These are phyloP conservation scores for Penicillium sp. DNA, from an alignment of 2,329 filamentous ascomycete genomes.

Conservation along the genomic window DNA sequence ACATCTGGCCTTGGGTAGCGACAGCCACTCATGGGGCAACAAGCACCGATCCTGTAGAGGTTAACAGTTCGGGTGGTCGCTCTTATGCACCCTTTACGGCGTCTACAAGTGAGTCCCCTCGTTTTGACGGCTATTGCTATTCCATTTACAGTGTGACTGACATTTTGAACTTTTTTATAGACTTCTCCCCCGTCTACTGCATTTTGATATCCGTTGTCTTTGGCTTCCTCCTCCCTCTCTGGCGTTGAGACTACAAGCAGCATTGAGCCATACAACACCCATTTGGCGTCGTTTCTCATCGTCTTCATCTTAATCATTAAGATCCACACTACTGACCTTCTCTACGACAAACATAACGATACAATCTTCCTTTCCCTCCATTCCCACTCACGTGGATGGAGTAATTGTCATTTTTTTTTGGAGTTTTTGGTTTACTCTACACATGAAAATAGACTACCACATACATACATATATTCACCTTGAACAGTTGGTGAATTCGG, in stretches of 20 bases:
- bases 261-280: no score
- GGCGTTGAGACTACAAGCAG: slow-evolving; percentile 36
- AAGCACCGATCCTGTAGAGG: slow-evolving; percentile 57
- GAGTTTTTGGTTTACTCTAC: neutral
- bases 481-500: neutral
- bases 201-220: slow-evolving; percentile 43
- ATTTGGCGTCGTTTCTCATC: no score
- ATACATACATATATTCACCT: slow-evolving; percentile 8
- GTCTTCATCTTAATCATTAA: no score
- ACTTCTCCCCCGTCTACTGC: slow-evolving; percentile 53
- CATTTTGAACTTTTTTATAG: slow-evolving; percentile 30
- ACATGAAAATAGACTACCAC: slow-evolving; percentile 1
- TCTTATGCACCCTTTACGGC: slow-evolving; percentile 69
- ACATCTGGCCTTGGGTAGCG: slow-evolving; percentile 66
- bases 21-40: slow-evolving; percentile 30
- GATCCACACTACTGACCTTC: no score
- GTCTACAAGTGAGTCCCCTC: slow-evolving; percentile 58
- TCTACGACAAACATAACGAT: neutral
- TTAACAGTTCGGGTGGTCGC: slow-evolving; percentile 70
- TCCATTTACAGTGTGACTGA: slow-evolving; percentile 15
- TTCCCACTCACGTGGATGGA: neutral
- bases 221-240: slow-evolving; percentile 45
- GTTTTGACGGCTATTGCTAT: slow-evolving; percentile 19
- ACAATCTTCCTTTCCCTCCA: neutral
- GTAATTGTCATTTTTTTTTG: neutral